phyloP scores from a whole-genome alignment of 768 basidiomycete species.

The Kwoniella sp. region DNA sequence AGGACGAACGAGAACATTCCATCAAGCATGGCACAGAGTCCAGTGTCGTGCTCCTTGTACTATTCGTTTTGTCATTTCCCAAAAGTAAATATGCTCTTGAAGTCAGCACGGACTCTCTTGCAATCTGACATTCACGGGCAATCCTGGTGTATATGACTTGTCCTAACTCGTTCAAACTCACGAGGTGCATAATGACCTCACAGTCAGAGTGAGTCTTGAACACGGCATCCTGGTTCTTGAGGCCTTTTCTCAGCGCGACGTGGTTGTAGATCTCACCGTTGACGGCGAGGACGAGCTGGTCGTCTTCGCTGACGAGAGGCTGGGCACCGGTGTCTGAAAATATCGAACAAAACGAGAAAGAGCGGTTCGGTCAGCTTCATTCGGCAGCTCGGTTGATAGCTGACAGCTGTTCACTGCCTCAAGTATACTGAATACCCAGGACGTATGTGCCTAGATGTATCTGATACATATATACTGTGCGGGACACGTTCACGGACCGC shows the following conservation, averaged over 20 bases:
- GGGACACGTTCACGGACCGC: too few relatives aligned
- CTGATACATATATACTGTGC: too few relatives aligned
- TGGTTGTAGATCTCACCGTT: constrained; percentile 99
- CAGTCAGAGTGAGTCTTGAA: constrained; percentile 99
- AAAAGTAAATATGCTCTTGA: neutral
- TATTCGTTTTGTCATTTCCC: too few relatives aligned
- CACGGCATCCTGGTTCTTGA: constrained; percentile 65
- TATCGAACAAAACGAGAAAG: too few relatives aligned
- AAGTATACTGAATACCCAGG: too few relatives aligned
- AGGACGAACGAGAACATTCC: constrained; percentile 99
- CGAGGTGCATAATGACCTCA: constrained; percentile 92
- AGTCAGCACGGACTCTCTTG: too few relatives aligned
- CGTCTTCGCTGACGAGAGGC: constrained; percentile 84
- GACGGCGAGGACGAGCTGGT: constrained; percentile 79
- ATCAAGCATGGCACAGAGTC: constrained; percentile 78
- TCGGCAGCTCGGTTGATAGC: too few relatives aligned
- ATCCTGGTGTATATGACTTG: neutral
- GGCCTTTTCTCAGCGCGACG: constrained; percentile 69
- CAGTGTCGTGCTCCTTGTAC: constrained; percentile 81
- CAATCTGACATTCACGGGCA: neutral
- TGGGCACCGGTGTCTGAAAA: constrained; percentile 91
- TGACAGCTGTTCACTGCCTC: too few relatives aligned
- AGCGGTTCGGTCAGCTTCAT: constrained; percentile 8
- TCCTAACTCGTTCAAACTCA: too few relatives aligned
- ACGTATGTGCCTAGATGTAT: too few relatives aligned